Base-by-base conservation (phyloP, 495 filamentous ascomycete genomes). In the Daldinia childiae region DNA sequence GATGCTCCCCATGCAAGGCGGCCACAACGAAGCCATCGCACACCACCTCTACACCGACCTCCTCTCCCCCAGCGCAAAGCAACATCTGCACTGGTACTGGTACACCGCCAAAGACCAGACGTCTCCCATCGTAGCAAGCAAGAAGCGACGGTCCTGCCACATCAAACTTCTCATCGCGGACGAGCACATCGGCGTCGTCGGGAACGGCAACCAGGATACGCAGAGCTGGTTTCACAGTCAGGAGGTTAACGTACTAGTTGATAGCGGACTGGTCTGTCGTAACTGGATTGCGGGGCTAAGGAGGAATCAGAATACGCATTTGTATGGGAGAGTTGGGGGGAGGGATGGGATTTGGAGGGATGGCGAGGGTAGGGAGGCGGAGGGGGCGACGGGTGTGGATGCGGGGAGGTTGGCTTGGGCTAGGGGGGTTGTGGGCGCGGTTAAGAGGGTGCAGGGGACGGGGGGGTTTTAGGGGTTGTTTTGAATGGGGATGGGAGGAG, bases 191-290 rank as follows among this genome's bases (percentile, higher is more conserved):
- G 90, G 85, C 12, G 89, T 93, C 54, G 85, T 90, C 81, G 90
- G 91, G 6, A 92, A 87, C 68, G 91, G 92, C 0, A 94, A 94
- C 74, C 88, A 92, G 73, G 91, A 94, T 61, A 93, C 91, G n/a
- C 92, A 94, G 80, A 87, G 84, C 64, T 94, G 89, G 87, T 93
- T 83, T 69, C 91, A 94, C 74, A 87, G 84, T 38, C 90, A 92
- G 77, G 92, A 94, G 75, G 84, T 91, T 62, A 94, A 94, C 71
- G 71, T 93, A 12, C 85, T 94, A 83, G 74, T 93, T 14, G 91
- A 94, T 62, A 89, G 85, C 3, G 73, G 76, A 0, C 60, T 80
- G 2, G 73, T 93, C 6, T 94, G 91, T 66, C 68, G 75, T 61
- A 77, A 79, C 38, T 93, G 91, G 91, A 81, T 85, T 17, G 87